Conservation (phyloP, 306 rosid genomes). For the Alnus glutinosa region DNA sequence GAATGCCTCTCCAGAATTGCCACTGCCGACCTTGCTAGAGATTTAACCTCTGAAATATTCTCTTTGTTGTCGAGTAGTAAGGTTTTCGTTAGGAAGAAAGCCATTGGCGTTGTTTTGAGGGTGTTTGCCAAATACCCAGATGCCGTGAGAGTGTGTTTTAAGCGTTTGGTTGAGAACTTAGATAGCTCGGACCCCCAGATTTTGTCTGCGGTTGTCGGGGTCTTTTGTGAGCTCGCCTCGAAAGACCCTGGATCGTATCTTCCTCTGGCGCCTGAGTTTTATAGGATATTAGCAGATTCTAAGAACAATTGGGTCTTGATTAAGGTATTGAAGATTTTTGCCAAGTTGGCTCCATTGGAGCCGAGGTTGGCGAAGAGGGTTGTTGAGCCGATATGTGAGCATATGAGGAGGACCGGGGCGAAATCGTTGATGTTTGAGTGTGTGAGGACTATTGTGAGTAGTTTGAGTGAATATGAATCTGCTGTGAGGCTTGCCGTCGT, state of each 20-base stretch:
- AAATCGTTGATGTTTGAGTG: slow-evolving; percentile 83
- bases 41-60: slow-evolving; percentile 77
- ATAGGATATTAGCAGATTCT: slow-evolving; percentile 64
- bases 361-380: slow-evolving; percentile 74
- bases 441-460: slow-evolving; percentile 71
- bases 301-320: slow-evolving; percentile 91
- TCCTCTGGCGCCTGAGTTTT: slow-evolving; percentile 87
- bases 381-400: slow-evolving; percentile 79
- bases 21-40: slow-evolving; percentile 78
- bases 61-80: slow-evolving; percentile 58
- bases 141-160: slow-evolving; percentile 82
- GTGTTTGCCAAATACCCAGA: slow-evolving; percentile 82
- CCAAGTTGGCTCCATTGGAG: slow-evolving; percentile 73
- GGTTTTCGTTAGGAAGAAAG: slow-evolving; percentile 67
- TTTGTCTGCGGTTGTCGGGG: slow-evolving; percentile 71
- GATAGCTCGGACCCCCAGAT: slow-evolving; percentile 62
- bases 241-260: slow-evolving; percentile 76
- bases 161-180: slow-evolving; percentile 84
- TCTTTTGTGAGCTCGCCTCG: slow-evolving; percentile 74
- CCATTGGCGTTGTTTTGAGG: slow-evolving; percentile 65
- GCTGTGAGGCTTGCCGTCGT: slow-evolving; percentile 73
- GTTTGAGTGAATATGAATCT: slow-evolving; percentile 61
- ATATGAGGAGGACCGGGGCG: slow-evolving; percentile 64
- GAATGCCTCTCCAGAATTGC: slow-evolving; percentile 70
- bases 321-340: slow-evolving; percentile 77